A percentile compares a stretch with the other conserved stretches of the same genome.
Conservation (phyloP, 2,329 filamentous ascomycete genomes). For the Westerdykella ornata region DNA sequence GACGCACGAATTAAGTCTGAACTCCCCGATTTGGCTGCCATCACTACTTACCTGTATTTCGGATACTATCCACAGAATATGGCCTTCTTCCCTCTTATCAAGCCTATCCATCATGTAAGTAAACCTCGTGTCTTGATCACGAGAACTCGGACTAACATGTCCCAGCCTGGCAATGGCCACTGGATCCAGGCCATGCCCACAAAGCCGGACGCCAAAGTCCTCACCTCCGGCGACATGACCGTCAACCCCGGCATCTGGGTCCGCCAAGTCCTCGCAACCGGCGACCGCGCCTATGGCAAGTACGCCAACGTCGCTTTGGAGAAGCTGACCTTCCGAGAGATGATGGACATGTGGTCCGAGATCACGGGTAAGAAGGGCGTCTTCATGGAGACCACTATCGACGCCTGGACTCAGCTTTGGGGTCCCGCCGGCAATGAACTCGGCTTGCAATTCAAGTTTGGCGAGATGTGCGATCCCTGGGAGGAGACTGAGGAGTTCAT, state of each 20-base stretch:
- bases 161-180: conserved; percentile 13
- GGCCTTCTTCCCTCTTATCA: conserved; percentile 22
- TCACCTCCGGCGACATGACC: conserved; percentile 24
- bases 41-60: conserved; percentile 25
- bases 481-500: conserved; percentile 18
- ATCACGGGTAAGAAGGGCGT: conserved; percentile 24
- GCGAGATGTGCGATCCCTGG: conserved; percentile 23
- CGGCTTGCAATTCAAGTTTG: conserved; percentile 21
- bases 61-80: conserved; percentile 29
- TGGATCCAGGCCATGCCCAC: conserved; percentile 22
- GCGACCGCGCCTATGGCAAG: conserved; percentile 15
- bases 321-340: conserved; percentile 21
- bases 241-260: conserved; percentile 26
- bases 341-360: conserved; percentile 22
- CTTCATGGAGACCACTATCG: conserved; percentile 15
- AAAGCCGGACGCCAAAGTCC: conserved; percentile 17
- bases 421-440: conserved; percentile 21
- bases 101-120: conserved; percentile 20
- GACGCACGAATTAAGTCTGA: conserved; percentile 39
- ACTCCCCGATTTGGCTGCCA: conserved; percentile 19
- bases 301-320: conserved; percentile 24
- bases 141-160: not conserved
- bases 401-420: conserved; percentile 16
- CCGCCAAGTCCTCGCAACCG: conserved; percentile 18
- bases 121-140: not conserved